Percentiles rank a stretch among this genome's conserved stretches.
These are phyloP conservation scores for Alliaria petiolata DNA, from an alignment of 345 rosid species.

Conservation along the genomic window DNA sequence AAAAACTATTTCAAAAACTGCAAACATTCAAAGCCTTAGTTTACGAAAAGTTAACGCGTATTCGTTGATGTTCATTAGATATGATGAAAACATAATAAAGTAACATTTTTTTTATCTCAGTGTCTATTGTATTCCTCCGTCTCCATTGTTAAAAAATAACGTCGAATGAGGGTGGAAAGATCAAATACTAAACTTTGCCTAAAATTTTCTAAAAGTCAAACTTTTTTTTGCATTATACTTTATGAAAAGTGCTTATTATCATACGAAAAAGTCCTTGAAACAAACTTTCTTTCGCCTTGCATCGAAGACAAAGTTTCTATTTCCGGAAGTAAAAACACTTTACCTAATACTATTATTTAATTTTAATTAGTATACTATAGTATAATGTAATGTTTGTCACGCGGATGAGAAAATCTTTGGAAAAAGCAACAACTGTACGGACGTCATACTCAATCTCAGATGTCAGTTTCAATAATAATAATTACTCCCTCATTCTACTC, in stretches of 20 bases:
- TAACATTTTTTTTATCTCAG: neutral
- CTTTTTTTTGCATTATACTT: neutral
- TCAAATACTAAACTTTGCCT: slow-evolving; percentile 6
- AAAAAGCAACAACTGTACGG: slow-evolving; percentile 24
- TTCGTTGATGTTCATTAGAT: neutral
- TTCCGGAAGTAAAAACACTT: neutral
- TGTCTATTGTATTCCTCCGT: neutral
- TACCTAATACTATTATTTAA: neutral
- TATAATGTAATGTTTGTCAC: neutral
- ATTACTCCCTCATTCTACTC: too few relatives aligned
- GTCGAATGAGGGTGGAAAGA: neutral
- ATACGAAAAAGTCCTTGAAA: neutral
- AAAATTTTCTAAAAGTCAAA: neutral
- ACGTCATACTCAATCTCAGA: neutral
- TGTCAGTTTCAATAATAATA: neutral
- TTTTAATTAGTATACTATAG: too few relatives aligned
- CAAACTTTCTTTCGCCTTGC: neutral
- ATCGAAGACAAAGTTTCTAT: neutral
- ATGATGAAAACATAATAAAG: neutral
- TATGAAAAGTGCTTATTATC: neutral
- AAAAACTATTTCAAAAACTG: too few relatives aligned
- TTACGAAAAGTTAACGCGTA: too few relatives aligned
- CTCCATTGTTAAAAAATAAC: neutral
- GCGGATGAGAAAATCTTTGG: slow-evolving; percentile 13
- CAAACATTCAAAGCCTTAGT: too few relatives aligned